Evolutionary conservation across 768 basidiomycete species (phyloP).

Genomic region (Termitomyces sp.): DNA sequence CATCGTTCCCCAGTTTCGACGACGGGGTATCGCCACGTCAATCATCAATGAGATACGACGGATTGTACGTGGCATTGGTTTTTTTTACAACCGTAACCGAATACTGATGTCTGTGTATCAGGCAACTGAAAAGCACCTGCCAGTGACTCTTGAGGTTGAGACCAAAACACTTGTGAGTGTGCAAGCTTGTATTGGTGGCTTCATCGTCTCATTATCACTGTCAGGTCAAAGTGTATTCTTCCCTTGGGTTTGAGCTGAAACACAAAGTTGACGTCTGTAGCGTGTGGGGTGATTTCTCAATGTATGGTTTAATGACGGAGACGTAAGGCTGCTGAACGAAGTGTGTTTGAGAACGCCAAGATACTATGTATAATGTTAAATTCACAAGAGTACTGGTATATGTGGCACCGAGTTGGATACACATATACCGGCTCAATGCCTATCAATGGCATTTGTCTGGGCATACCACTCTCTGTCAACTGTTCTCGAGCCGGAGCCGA

Average conservation of each 20-base stretch:
- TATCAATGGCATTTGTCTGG: no score
- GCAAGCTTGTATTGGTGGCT: background rate
- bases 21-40: slow-evolving; percentile 15
- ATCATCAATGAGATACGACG: slow-evolving; percentile 14
- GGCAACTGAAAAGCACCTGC: slow-evolving; percentile 10
- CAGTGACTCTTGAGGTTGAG: slow-evolving; percentile 15
- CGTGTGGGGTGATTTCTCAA: slow-evolving; percentile 12
- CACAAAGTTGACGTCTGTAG: slow-evolving; percentile 13
- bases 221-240: slow-evolving; percentile 14
- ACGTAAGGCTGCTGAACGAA: background rate
- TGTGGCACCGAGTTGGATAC: no score
- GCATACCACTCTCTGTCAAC: no score
- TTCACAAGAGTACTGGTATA: no score
- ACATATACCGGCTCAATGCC: no score
- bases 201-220: background rate
- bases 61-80: slow-evolving; percentile 1
- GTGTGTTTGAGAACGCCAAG: no score
- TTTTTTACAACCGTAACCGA: background rate
- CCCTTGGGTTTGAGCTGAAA: slow-evolving; percentile 13
- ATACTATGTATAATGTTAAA: no score
- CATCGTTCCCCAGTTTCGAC: slow-evolving; percentile 14
- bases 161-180: slow-evolving; percentile 10
- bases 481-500: no score
- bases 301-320: slow-evolving; percentile 15
- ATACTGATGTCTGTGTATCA: background rate